Base-by-base conservation (phyloP, 345 rosid species). In the Laguncularia racemosa region DNA sequence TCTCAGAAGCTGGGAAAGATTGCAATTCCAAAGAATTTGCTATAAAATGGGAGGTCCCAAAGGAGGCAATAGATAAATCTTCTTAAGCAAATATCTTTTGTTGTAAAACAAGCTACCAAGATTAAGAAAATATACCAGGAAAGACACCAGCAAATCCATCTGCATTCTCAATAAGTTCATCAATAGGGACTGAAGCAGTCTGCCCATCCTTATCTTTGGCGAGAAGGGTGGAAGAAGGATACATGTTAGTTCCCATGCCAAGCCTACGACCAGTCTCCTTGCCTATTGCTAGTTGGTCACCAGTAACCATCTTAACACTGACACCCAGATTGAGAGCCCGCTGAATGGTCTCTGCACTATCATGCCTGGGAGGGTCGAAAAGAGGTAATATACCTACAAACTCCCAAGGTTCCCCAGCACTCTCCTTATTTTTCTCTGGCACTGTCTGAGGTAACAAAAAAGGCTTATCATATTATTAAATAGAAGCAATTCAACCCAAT, bases 101-200 rank as follows among this genome's bases (percentile, higher is more conserved):
- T 26, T 26, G 28, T 26, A 26, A 26, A 26, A 26, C 6, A 26
- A 2, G 28, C 28, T 26, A 2, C 28, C 28, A 33, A 33, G 40
- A 33, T 33, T 33, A 33, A 33, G 78, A 59, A 50, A 51, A 48
- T 60, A 17, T 68, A 78, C 83, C 81, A n/a, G 82, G 84, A 48
- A 83, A 81, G 47, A 83, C 84, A 44, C 85, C 89, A 7, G 84
- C 93, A 57, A 83, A 85, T 59, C 83, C 92, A 70, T 85, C 73
- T 14, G 79, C 79, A 14, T 71, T 71, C 65, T 78, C 66, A 14
- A 74, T 72, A 55, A 68, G 85, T 64, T 84, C 81, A 58, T 79
- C 86, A 48, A 64, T 46, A 6, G 76, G 67, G 57, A 71, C 57
- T 13, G 55, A 66, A 40, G 61, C 62, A 60, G 33, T 28, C 57